Evolutionary conservation across 164 flowering plant species (phyloP).

Genomic region (Stephania japonica): DNA sequence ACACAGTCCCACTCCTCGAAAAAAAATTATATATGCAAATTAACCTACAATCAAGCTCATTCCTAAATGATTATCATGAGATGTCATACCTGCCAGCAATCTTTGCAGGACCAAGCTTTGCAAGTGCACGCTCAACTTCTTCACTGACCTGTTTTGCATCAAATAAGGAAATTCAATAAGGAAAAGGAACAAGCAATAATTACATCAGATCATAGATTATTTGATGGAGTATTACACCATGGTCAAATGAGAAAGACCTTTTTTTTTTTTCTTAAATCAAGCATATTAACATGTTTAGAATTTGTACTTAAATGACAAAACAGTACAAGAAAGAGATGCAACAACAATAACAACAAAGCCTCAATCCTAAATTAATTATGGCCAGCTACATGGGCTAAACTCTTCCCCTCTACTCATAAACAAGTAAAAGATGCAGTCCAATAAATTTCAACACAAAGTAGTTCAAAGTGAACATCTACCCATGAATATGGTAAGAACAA

Average conservation of each 20-base stretch:
- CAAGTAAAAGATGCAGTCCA: not conserved
- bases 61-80: not conserved
- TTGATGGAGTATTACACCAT: not conserved
- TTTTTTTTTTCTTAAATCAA: not conserved
- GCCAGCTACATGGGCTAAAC: not conserved
- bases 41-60: not conserved
- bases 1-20: not conserved
- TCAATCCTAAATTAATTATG: not conserved
- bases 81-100: constrained; percentile 54
- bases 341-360: not conserved
- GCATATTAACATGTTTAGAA: not conserved
- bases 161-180: constrained; percentile 6
- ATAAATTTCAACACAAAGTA: not conserved
- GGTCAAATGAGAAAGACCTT: not conserved
- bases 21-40: not conserved
- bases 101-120: constrained; percentile 72
- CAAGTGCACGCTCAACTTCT: constrained; percentile 96
- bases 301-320: not conserved
- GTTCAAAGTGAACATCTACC: not conserved
- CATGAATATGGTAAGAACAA: not conserved
- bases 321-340: not conserved
- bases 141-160: constrained; percentile 77
- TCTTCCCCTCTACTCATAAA: not conserved
- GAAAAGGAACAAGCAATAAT: not conserved
- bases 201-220: not conserved